Evolutionary conservation across 345 rosid species (phyloP).

Genomic region (Erucastrum elatum): DNA sequence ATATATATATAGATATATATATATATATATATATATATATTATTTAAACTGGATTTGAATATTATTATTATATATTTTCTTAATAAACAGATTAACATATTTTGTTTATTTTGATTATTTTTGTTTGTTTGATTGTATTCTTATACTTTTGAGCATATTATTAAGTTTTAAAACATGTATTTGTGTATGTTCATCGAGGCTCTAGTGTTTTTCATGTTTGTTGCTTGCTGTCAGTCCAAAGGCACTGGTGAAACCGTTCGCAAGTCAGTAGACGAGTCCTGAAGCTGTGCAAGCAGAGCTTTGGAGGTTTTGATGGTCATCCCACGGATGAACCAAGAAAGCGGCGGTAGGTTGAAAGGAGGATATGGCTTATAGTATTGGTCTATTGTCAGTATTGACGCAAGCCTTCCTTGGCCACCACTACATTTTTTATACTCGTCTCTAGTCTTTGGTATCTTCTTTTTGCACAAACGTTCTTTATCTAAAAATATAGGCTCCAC

Average conservation of each 20-base stretch:
- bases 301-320: constrained; percentile 65
- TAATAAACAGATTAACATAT: not conserved
- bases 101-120: not conserved
- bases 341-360: constrained; percentile 69
- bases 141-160: not conserved
- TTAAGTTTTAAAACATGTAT: not conserved
- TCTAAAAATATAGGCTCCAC: constrained; percentile 68
- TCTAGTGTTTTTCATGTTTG: not conserved
- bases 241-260: not conserved
- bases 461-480: constrained; percentile 53
- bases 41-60: not conserved
- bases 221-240: not conserved
- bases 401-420: constrained; percentile 67
- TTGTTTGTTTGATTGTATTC: not conserved
- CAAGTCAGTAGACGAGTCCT: not conserved
- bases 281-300: constrained; percentile 33
- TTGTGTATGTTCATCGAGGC: not conserved
- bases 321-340: constrained; percentile 81
- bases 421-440: constrained; percentile 67
- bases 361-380: constrained; percentile 69
- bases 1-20: no score
- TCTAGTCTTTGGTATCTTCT: constrained; percentile 54
- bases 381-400: constrained; percentile 62
- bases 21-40: not conserved
- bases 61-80: not conserved